phyloP scores from a whole-genome alignment of 1,284 basidiomycete species.

The Paramarasmius palmivorus region DNA sequence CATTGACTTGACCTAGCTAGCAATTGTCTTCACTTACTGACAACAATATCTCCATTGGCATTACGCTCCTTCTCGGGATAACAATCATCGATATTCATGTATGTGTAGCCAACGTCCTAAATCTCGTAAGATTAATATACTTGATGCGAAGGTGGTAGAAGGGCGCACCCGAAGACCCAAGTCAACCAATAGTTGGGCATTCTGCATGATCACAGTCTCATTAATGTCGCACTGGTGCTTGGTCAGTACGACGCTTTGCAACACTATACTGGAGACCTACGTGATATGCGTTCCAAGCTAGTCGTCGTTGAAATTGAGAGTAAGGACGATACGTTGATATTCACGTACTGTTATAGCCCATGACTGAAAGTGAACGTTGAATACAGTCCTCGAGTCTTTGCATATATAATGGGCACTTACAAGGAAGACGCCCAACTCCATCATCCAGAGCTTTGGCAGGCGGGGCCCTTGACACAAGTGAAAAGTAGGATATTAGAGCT shows the following conservation, averaged over 20 bases:
- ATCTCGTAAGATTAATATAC: conserved; percentile 4
- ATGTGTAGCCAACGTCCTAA: conserved; percentile 53
- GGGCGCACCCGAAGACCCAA: conserved; percentile 42
- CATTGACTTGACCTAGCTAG: background rate
- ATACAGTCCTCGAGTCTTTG: too few species aligned
- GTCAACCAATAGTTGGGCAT: conserved; percentile 45
- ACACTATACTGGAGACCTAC: conserved; percentile 29
- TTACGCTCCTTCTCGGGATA: conserved; percentile 54
- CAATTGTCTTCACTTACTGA: conserved; percentile 25
- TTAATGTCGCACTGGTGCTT: conserved; percentile 51
- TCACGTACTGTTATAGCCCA: conserved; percentile 52
- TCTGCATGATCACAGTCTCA: conserved; percentile 48
- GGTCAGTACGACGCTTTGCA: background rate
- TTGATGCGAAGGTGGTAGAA: background rate
- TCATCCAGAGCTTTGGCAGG: conserved; percentile 12
- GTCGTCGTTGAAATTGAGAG: conserved; percentile 1
- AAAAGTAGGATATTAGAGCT: conserved; percentile 16
- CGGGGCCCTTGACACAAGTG: conserved; percentile 9
- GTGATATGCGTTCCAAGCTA: conserved; percentile 63
- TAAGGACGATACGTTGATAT: background rate
- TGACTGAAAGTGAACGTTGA: conserved; percentile 28
- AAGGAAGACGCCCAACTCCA: conserved; percentile 40
- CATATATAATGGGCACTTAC: conserved; percentile 24
- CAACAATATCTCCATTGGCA: conserved; percentile 46
- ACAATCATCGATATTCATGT: conserved; percentile 60